A percentile compares a stretch with the other conserved stretches of the same genome.
Evolutionary conservation across 352 stramenopile species (phyloP).

Genomic region (Globisporangium cylindrosporum): DNA sequence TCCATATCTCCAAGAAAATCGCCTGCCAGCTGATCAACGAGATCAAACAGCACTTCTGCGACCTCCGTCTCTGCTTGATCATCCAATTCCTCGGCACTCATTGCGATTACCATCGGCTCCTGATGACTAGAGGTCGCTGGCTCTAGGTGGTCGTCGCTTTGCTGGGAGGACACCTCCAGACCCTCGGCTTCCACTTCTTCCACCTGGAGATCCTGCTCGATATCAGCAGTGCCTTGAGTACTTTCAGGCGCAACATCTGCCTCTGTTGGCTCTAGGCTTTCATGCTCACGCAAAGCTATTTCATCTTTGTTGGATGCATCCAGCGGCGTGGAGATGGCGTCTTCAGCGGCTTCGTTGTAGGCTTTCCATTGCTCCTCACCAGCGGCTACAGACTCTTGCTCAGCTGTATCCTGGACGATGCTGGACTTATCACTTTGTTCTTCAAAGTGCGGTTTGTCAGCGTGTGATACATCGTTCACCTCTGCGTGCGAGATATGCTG

Average conservation of each 20-base stretch:
- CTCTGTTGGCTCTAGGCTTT: background rate
- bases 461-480: background rate
- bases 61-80: conserved; percentile 37
- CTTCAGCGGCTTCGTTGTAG: conserved; percentile 3
- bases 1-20: conserved; percentile 9
- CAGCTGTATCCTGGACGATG: background rate
- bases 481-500: background rate
- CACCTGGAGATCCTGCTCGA: conserved; percentile 8
- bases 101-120: background rate
- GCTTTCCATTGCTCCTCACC: conserved; percentile 7
- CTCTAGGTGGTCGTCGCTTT: background rate
- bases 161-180: background rate
- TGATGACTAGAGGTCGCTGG: background rate
- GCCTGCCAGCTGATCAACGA: conserved; percentile 31
- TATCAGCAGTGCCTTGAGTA: too few species aligned
- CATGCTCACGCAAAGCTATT: background rate
- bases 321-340: conserved; percentile 2
- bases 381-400: background rate
- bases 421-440: background rate
- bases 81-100: conserved; percentile 6
- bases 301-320: background rate
- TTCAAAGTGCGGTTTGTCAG: background rate
- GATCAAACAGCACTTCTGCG: conserved; percentile 43
- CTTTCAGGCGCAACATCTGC: background rate
- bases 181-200: background rate